Conservation (phyloP, 805 yeast genomes). For the Cyberlindnera xishuangbannaensis region DNA sequence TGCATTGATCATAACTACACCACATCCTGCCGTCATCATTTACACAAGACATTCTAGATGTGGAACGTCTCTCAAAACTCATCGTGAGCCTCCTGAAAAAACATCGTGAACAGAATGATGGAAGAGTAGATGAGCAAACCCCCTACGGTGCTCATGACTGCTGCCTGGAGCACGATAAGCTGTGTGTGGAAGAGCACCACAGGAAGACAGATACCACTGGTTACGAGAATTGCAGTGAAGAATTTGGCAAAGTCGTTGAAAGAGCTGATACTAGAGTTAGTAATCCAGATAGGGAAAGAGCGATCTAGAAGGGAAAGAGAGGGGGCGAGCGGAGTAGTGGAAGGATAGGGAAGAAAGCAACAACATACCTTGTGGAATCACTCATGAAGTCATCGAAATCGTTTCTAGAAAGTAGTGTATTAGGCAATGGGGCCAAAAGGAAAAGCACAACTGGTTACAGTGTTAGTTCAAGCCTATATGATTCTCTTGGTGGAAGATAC, state of each 20-base stretch:
- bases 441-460: slow-evolving; percentile 44
- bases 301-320: too few relatives aligned
- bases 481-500: slow-evolving; percentile 18
- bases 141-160: slow-evolving; percentile 72
- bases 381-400: slow-evolving; percentile 54
- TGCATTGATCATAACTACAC: too few relatives aligned
- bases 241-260: slow-evolving; percentile 79
- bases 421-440: slow-evolving; percentile 67
- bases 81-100: slow-evolving; percentile 49
- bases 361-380: slow-evolving; percentile 38
- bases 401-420: slow-evolving; percentile 46
- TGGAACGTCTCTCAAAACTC: slow-evolving; percentile 24
- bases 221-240: slow-evolving; percentile 67
- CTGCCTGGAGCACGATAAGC: slow-evolving; percentile 64
- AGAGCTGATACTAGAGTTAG: slow-evolving; percentile 21
- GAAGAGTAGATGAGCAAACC: slow-evolving; percentile 82
- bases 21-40: neutral
- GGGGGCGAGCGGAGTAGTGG: too few relatives aligned
- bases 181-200: slow-evolving; percentile 69
- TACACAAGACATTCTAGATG: neutral
- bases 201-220: slow-evolving; percentile 74
- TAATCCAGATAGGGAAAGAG: slow-evolving; percentile 12
- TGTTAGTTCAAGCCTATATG: slow-evolving; percentile 5
- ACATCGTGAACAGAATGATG: slow-evolving; percentile 74
- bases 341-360: neutral